phyloP scores from a whole-genome alignment of 169 alveolate genomes.

The Amoebophrya sp. region DNA sequence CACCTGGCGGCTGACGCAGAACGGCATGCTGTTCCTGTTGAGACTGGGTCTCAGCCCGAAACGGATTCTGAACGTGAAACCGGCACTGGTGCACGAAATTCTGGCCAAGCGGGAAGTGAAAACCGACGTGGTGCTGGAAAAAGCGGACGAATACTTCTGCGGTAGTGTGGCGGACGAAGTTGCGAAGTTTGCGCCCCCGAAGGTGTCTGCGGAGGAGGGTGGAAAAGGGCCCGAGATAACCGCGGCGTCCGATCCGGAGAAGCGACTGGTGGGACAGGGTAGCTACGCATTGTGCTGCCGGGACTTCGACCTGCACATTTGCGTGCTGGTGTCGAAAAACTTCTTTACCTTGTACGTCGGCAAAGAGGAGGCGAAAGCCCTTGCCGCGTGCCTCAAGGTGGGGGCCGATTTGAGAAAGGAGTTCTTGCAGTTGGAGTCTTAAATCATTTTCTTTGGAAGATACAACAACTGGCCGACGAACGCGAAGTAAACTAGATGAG shows the following conservation, averaged over 20 bases:
- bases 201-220: neutral
- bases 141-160: neutral
- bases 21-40: neutral
- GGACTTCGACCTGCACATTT: neutral
- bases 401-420: neutral
- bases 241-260: too few species aligned
- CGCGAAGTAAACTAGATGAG: too few species aligned
- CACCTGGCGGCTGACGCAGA: neutral
- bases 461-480: too few species aligned
- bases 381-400: neutral
- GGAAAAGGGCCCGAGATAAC: too few species aligned
- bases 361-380: neutral
- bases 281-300: neutral
- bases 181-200: neutral
- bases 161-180: neutral
- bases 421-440: too few species aligned
- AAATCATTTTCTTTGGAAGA: too few species aligned
- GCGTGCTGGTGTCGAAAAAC: neutral
- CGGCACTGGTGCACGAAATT: neutral
- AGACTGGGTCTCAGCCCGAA: neutral
- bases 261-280: neutral
- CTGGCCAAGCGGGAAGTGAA: neutral
- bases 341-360: neutral
- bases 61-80: neutral
- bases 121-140: neutral